Evolutionary conservation across 1,139 yeast genomes (phyloP).

Genomic region (Protomyces macrosporus): DNA sequence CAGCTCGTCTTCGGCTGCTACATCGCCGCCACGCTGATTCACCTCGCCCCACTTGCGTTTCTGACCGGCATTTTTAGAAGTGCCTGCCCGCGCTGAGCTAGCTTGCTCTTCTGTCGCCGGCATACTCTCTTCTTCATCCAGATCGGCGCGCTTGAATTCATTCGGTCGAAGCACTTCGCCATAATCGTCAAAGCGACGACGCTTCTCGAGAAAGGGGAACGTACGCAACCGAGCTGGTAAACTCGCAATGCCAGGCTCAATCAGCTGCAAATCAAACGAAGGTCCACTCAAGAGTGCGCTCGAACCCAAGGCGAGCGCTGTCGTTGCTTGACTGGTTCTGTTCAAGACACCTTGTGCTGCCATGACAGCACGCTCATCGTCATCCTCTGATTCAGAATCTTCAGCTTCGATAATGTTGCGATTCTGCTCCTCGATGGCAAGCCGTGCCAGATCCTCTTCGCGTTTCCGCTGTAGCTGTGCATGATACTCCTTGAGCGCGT

Average conservation of each 20-base stretch:
- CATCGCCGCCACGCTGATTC: constrained; percentile 7
- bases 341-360: constrained; percentile 12
- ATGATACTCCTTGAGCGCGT: constrained; percentile 38
- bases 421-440: constrained; percentile 54
- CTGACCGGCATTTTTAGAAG: constrained; percentile 23
- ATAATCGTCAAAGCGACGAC: constrained; percentile 70
- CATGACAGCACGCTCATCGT: constrained; percentile 23
- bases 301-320: constrained; percentile 23
- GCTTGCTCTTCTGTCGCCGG: constrained; percentile 2
- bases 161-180: constrained; percentile 65
- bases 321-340: constrained; percentile 7
- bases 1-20: background rate
- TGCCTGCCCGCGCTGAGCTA: no score
- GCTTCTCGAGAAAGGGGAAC: constrained; percentile 62
- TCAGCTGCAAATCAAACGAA: constrained; percentile 26
- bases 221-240: constrained; percentile 43
- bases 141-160: constrained; percentile 49
- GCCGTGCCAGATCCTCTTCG: constrained; percentile 48
- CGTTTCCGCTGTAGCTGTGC: constrained; percentile 39
- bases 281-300: constrained; percentile 22
- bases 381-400: constrained; percentile 41
- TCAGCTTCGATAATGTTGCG: constrained; percentile 48
- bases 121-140: constrained; percentile 23
- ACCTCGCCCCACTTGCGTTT: constrained; percentile 28
- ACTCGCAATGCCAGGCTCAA: constrained; percentile 15